Evolutionary conservation across 495 filamentous ascomycete genomes (phyloP).

Genomic region (Polyplosphaeria fusca): DNA sequence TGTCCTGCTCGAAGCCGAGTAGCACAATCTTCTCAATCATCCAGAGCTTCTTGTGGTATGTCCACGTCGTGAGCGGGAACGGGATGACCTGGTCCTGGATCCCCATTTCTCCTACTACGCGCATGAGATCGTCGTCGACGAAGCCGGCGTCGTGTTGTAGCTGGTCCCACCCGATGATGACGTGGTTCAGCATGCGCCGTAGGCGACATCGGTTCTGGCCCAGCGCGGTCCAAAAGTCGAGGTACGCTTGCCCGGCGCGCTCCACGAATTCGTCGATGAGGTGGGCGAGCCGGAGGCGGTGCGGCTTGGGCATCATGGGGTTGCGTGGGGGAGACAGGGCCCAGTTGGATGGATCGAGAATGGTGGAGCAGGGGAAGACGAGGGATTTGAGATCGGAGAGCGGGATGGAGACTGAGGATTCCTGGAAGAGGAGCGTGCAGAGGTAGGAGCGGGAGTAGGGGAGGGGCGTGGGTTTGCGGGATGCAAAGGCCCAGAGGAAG

Average conservation of each 20-base stretch:
- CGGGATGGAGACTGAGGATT: slow-evolving; percentile 62
- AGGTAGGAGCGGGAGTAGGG: slow-evolving; percentile 81
- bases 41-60: slow-evolving; percentile 79
- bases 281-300: slow-evolving; percentile 69
- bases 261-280: slow-evolving; percentile 78
- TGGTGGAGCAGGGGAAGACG: slow-evolving; percentile 65
- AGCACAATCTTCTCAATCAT: slow-evolving; percentile 87
- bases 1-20: slow-evolving; percentile 90
- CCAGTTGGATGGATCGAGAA: slow-evolving; percentile 71
- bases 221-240: slow-evolving; percentile 75
- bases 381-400: slow-evolving; percentile 75
- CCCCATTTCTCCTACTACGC: slow-evolving; percentile 28
- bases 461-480: slow-evolving; percentile 75
- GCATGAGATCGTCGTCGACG: slow-evolving; percentile 68
- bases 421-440: slow-evolving; percentile 70
- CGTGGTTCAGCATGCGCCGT: slow-evolving; percentile 77
- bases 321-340: slow-evolving; percentile 63
- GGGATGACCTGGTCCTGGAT: slow-evolving; percentile 49
- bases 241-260: slow-evolving; percentile 66
- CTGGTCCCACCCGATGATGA: slow-evolving; percentile 76
- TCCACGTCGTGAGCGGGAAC: slow-evolving; percentile 82
- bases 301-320: slow-evolving; percentile 50
- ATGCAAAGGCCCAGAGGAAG: slow-evolving; percentile 67
- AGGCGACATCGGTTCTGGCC: slow-evolving; percentile 89
- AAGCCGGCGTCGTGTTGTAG: slow-evolving; percentile 80